Evolutionary conservation across 192 early-diverging fungal genomes (phyloP), one percentile per base, ranked within the genome.

Genomic region (Coemansia umbellata): DNA sequence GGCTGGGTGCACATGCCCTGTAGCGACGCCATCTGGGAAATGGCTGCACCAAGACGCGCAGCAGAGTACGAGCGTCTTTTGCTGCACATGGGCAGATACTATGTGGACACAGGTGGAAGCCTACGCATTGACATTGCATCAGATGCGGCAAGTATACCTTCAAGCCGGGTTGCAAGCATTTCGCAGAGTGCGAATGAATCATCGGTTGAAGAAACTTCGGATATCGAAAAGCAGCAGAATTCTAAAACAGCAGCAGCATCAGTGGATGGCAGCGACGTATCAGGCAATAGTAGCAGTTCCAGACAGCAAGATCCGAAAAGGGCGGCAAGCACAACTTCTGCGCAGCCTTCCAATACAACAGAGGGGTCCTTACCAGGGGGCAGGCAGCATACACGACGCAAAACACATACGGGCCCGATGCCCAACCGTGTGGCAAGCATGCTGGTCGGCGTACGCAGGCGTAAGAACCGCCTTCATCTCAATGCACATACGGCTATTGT

Each of bases 1-100:
- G 74, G 74, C 22, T 78, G 74, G 74, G 74, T 66, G 21, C 63
- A 70, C 43, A 78, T 78, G 74, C 74, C 74, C 30, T 78, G 74
- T 47, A 78, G 74, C 60, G 74, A 78, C 52, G 63, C 59, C 19
- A 31, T 78, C 27, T 78, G 74, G 74, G 74, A 66, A 23, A 14
- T 51, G 37, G 18, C 37, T 24, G 43, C 41, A 5, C 74, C 74
- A 32, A 63, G 66, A 18, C 59, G 67, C n/a, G 67, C 68, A 1
- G 74, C 63, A 23, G 74, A 78, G 58, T 60, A 62, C 53, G 74
- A 78, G 64, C 67, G 74, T 7, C 58, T 71, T 59, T 47, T 78
- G 63, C 59, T 78, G 63, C 74, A 67, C 31, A 70, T 78, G 67
- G 66, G 74, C 39, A 62, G 68, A 37, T 78, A 70, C 63, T 71